Evolutionary conservation across 2,329 filamentous ascomycete species (phyloP).

Genomic region (Corynespora cassiicola): DNA sequence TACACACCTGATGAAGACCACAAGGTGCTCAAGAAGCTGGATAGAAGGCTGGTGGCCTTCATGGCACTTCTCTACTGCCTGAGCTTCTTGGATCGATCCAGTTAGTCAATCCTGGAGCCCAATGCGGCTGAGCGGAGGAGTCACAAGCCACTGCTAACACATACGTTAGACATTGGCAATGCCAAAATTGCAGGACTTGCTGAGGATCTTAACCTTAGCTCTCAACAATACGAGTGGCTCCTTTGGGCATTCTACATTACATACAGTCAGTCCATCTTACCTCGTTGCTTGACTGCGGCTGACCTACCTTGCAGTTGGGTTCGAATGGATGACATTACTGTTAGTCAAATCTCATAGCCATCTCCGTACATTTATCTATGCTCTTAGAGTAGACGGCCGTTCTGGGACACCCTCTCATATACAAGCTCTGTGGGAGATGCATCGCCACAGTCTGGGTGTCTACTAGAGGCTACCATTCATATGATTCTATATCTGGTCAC

Average conservation of each 20-base stretch:
- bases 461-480: not conserved
- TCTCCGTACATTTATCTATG: too few relatives aligned
- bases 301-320: slow-evolving; percentile 56
- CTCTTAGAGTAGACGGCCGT: too few relatives aligned
- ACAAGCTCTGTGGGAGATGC: too few relatives aligned
- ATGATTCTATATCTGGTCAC: too few relatives aligned
- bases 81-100: slow-evolving; percentile 85
- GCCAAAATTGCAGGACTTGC: slow-evolving; percentile 66
- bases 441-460: not conserved
- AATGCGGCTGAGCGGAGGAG: not conserved
- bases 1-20: slow-evolving; percentile 75
- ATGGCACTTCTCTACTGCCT: slow-evolving; percentile 83
- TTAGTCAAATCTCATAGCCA: slow-evolving; percentile 29
- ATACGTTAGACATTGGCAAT: slow-evolving; percentile 63
- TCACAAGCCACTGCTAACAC: slow-evolving; percentile 10
- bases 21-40: slow-evolving; percentile 75
- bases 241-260: slow-evolving; percentile 69
- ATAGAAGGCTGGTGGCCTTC: slow-evolving; percentile 78
- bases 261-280: slow-evolving; percentile 53
- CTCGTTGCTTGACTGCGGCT: too few relatives aligned
- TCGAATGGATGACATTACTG: slow-evolving; percentile 72
- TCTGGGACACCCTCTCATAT: too few relatives aligned
- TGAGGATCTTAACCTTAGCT: slow-evolving; percentile 61
- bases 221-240: slow-evolving; percentile 66
- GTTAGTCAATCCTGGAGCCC: slow-evolving; percentile 56